phyloP scores from a whole-genome alignment of 2,329 filamentous ascomycete genomes.

The Passalora sequoiae region DNA sequence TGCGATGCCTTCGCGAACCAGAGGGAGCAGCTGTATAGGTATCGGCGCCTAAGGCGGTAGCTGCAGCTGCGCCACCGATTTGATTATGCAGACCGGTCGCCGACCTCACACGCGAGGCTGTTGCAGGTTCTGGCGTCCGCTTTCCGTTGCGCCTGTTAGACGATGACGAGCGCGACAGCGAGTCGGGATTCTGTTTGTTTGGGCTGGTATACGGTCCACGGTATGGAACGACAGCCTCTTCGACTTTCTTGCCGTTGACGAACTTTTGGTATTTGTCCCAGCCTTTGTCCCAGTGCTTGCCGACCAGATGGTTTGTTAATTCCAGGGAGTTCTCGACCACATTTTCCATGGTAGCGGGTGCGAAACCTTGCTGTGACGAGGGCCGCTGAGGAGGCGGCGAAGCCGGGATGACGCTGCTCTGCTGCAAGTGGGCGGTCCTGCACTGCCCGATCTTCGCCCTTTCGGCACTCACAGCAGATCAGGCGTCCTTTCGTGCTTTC shows the following conservation, averaged over 20 bases:
- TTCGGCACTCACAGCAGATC: not conserved
- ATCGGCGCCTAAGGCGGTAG: constrained; percentile 5
- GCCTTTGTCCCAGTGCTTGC: constrained; percentile 26
- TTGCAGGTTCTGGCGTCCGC: constrained; percentile 4
- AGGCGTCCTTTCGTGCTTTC: not conserved
- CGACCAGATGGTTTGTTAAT: constrained; percentile 22
- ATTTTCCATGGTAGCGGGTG: constrained; percentile 16
- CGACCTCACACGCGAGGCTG: constrained; percentile 15
- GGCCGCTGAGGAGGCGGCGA: constrained; percentile 1
- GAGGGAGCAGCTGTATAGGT: constrained; percentile 6
- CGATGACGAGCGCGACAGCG: constrained; percentile 5
- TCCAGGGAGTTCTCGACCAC: constrained; percentile 27
- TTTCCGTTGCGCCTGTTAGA: constrained; percentile 9
- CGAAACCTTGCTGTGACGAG: not conserved
- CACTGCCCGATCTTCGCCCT: not conserved
- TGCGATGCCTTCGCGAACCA: constrained; percentile 19
- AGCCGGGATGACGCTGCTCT: not conserved
- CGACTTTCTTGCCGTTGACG: constrained; percentile 20
- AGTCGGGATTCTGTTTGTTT: constrained; percentile 3
- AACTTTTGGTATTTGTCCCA: constrained; percentile 22
- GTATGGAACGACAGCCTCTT: constrained; percentile 12
- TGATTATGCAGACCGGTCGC: constrained; percentile 7
- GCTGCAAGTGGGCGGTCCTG: not conserved
- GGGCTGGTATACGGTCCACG: constrained; percentile 1
- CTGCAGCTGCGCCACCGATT: constrained; percentile 2